These are phyloP conservation scores for Gentiana straminea DNA, from an alignment of 257 asterid species.

Conservation along the genomic window DNA sequence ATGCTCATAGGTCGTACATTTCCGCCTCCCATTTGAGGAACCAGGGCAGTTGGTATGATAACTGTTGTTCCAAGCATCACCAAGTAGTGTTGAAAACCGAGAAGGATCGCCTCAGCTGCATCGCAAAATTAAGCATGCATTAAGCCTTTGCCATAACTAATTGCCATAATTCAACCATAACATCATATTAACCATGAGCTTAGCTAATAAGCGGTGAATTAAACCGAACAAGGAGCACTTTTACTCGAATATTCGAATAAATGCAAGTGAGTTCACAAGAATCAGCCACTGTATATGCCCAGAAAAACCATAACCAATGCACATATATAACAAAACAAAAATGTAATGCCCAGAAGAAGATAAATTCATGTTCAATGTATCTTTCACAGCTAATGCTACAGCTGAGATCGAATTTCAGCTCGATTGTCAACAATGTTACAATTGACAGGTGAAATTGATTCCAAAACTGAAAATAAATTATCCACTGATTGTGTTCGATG, in stretches of 20 bases:
- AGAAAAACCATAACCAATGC: conserved; percentile 2
- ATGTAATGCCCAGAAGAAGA: too few species aligned
- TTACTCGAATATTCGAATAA: not conserved
- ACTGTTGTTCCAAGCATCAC: conserved; percentile 83
- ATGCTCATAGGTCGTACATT: conserved; percentile 34
- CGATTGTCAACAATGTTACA: too few species aligned
- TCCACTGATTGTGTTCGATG: too few species aligned
- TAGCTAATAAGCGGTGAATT: not conserved
- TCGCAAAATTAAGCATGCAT: not conserved
- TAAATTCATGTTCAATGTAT: too few species aligned
- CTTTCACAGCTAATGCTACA: too few species aligned
- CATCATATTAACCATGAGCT: too few species aligned
- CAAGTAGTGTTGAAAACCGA: conserved; percentile 77
- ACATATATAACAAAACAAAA: too few species aligned
- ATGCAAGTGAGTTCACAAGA: conserved; percentile 7
- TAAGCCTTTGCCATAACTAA: not conserved
- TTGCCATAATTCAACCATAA: not conserved
- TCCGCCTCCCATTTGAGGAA: conserved; percentile 98
- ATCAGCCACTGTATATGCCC: not conserved
- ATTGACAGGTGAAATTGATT: too few species aligned
- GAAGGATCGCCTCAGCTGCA: conserved; percentile 92
- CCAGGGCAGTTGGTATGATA: conserved; percentile 68
- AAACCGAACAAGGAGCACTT: not conserved
- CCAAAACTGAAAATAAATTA: too few species aligned
- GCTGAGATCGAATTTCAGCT: too few species aligned